Base-by-base conservation (phyloP, 2,329 filamentous ascomycete genomes). In the Magnaporthales sp. region DNA sequence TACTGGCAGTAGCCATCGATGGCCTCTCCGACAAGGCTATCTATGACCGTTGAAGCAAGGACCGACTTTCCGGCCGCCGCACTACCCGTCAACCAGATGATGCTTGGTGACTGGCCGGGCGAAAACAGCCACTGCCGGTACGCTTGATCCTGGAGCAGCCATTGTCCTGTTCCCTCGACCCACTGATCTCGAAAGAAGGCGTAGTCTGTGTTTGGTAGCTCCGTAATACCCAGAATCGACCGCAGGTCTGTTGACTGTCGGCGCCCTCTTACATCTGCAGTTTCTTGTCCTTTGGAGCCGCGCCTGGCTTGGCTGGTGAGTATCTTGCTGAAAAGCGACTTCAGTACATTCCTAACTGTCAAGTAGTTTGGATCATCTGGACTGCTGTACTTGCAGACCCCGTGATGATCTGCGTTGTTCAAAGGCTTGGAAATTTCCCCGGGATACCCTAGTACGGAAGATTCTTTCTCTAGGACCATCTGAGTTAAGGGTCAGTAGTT, bases 351-450 rank as follows among this genome's bases (percentile, higher is more conserved):
- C 62, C 30, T 32, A n/a, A 63, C 15, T 11, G 60, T 62, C 8
- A 62, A n/a, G 11, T 66, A 66, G 58, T 68, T 66, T 10, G 26
- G 10, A 22, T 66, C 67, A 1, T 26, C 15, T 8, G 10, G 62
- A 7, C 26, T 31, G 1, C 11, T 2, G 32, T 66, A 74, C 58
- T 73, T 74, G 56, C 68, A 70, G 2, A 74, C 64, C 1, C 62
- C 61, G 29, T 70, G 71, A 66, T 74, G 73, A 64, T 74, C 70
- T 7, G 72, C 72, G 27, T 71, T 62, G 9, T 10, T 15, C n/a
- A 74, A 19, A 1, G 67, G 62, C 1, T 11, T 29, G 2, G 67
- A 69, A 0, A 63, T 68, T 62, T 74, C 72, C 5, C 64, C 64
- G 1, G 66, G 67, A 60, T 71, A 72, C 1, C 70, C 71, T 22